phyloP scores from a whole-genome alignment of 331 rosid genomes.

The Quercus lobata region DNA sequence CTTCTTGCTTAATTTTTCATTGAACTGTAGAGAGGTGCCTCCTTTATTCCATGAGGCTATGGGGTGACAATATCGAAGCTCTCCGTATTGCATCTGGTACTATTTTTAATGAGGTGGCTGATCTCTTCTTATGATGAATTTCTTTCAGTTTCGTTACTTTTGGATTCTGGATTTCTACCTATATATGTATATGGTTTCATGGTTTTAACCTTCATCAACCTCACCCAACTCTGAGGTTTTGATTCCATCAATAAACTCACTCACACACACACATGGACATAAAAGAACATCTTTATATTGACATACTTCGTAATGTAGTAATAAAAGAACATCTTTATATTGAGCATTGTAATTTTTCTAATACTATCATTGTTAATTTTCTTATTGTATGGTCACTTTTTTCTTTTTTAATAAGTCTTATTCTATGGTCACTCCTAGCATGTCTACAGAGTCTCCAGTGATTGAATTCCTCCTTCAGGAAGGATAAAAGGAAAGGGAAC shows the following conservation, averaged over 20 bases:
- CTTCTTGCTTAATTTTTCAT: background rate
- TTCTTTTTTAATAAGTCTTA: too few species aligned
- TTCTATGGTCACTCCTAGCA: too few species aligned
- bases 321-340: background rate
- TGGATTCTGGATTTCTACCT: background rate
- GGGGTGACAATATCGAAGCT: conserved; percentile 83
- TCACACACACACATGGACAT: background rate
- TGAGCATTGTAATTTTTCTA: background rate
- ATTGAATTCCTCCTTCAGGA: background rate
- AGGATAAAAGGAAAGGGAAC: background rate
- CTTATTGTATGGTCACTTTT: background rate
- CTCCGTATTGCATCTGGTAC: conserved; percentile 90
- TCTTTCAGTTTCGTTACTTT: background rate
- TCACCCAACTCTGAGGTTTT: background rate
- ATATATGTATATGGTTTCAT: background rate
- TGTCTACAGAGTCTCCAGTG: too few species aligned
- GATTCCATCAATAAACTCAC: background rate
- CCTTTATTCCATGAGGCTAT: conserved; percentile 84
- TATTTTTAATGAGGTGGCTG: conserved; percentile 76
- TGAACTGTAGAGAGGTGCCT: conserved; percentile 64
- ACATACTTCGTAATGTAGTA: background rate
- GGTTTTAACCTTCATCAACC: background rate
- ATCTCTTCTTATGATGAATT: conserved; percentile 15
- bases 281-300: background rate
- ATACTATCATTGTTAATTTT: background rate